These are phyloP conservation scores for Jatropha podagrica DNA, from an alignment of 441 rosid species.

Conservation along the genomic window DNA sequence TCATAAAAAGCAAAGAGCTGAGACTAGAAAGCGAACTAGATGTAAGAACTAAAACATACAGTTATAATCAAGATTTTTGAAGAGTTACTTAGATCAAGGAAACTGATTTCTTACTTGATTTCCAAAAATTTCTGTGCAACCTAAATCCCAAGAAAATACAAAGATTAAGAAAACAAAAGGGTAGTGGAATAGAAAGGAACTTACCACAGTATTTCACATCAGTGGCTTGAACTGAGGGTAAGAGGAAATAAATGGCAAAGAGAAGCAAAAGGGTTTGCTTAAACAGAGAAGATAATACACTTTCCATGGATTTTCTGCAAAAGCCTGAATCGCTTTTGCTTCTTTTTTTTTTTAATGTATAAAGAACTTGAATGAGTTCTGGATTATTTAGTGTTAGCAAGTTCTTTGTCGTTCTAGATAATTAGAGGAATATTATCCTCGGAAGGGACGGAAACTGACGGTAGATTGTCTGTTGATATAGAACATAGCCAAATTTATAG, in stretches of 20 bases:
- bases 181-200: background rate
- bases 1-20: background rate
- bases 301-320: constrained; percentile 1
- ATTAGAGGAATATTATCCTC: no score
- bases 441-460: no score
- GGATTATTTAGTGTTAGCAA: no score
- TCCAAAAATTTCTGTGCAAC: background rate
- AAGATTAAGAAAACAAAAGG: background rate
- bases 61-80: background rate
- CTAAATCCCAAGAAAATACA: background rate
- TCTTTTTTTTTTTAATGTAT: background rate
- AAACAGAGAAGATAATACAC: background rate
- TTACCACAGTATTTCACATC: constrained; percentile 35
- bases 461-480: no score
- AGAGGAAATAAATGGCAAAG: constrained; percentile 27
- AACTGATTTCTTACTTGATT: background rate
- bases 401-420: no score
- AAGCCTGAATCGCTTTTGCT: background rate
- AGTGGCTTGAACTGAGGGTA: constrained; percentile 33
- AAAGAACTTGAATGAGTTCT: background rate
- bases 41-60: background rate
- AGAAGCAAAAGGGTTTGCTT: constrained; percentile 20
- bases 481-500: no score
- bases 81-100: background rate
- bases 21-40: background rate